Conservation (phyloP, 2,329 filamentous ascomycete species). For the Aspergillus calidoustus region DNA sequence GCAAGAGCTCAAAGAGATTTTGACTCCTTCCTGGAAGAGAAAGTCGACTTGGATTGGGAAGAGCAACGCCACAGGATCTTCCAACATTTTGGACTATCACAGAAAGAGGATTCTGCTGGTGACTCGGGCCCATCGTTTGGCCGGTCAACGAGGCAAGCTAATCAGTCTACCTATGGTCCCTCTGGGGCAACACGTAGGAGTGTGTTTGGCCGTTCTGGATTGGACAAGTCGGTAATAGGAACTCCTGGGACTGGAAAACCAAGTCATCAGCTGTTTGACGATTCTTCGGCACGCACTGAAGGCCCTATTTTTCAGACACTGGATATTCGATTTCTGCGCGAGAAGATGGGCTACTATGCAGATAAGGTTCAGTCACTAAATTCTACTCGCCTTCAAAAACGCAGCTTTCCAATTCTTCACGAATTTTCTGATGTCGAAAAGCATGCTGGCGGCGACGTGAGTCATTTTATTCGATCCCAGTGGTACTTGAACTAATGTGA, state of each 20-base stretch:
- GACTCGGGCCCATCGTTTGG: conserved; percentile 59
- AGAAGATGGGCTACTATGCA: conserved; percentile 82
- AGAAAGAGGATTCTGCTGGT: conserved; percentile 49
- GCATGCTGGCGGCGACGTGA: conserved; percentile 67
- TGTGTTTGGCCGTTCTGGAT: conserved; percentile 69
- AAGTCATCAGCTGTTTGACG: conserved; percentile 67
- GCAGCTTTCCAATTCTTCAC: conserved; percentile 73
- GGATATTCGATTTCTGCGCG: conserved; percentile 76
- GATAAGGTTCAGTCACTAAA: conserved; percentile 82
- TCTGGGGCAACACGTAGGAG: conserved; percentile 53
- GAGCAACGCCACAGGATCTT: conserved; percentile 91
- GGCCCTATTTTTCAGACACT: conserved; percentile 56
- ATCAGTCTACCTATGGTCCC: conserved; percentile 51
- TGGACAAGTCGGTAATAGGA: conserved; percentile 87
- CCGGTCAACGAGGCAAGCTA: conserved; percentile 42
- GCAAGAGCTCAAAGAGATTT: conserved; percentile 89
- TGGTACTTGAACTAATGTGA: background rate
- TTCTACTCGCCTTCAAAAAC: conserved; percentile 67
- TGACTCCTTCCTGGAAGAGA: conserved; percentile 90
- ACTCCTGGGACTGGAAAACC: conserved; percentile 69
- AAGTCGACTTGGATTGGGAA: conserved; percentile 95
- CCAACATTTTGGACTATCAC: conserved; percentile 85
- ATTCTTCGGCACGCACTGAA: conserved; percentile 64
- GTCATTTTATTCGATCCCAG: conserved; percentile 24
- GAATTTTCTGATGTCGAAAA: conserved; percentile 77